These are phyloP conservation scores for Sextonia rubra DNA, from an alignment of 164 flowering plant species.

Conservation along the genomic window DNA sequence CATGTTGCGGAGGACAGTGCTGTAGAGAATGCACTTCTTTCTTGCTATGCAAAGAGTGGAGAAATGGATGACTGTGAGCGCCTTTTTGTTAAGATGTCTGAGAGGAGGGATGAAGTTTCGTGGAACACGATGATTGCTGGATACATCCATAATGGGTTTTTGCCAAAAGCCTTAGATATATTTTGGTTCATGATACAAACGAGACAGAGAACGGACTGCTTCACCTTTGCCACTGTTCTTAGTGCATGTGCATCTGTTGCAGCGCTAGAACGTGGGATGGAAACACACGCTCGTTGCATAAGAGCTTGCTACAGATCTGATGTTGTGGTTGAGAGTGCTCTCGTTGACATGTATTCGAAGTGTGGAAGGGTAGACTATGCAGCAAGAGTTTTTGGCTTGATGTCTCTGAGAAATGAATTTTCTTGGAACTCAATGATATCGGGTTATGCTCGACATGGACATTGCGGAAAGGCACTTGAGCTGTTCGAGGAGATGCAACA, in stretches of 20 bases:
- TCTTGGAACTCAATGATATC: constrained; percentile 98
- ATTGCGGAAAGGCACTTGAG: constrained; percentile 56
- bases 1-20: constrained; percentile 32
- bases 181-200: constrained; percentile 71
- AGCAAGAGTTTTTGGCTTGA: constrained; percentile 44
- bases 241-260: constrained; percentile 95
- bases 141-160: constrained; percentile 63
- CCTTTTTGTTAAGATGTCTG: constrained; percentile 58
- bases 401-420: constrained; percentile 70
- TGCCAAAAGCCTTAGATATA: constrained; percentile 72
- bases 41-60: constrained; percentile 75
- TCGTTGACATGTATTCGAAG: constrained; percentile 89
- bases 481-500: constrained; percentile 53
- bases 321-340: constrained; percentile 85
- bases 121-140: constrained; percentile 91
- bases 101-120: constrained; percentile 67
- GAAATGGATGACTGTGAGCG: constrained; percentile 60
- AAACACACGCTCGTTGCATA: constrained; percentile 71
- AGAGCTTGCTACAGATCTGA: constrained; percentile 64
- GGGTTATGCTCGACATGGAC: constrained; percentile 89
- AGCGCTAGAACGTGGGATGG: constrained; percentile 83
- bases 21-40: constrained; percentile 68
- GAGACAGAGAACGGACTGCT: constrained; percentile 61
- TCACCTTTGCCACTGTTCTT: constrained; percentile 80
- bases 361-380: constrained; percentile 90